A percentile compares a stretch with the other conserved stretches of the same genome.
These are phyloP conservation scores for Suillus sp. DNA, from an alignment of 768 basidiomycete species.

Conservation along the genomic window DNA sequence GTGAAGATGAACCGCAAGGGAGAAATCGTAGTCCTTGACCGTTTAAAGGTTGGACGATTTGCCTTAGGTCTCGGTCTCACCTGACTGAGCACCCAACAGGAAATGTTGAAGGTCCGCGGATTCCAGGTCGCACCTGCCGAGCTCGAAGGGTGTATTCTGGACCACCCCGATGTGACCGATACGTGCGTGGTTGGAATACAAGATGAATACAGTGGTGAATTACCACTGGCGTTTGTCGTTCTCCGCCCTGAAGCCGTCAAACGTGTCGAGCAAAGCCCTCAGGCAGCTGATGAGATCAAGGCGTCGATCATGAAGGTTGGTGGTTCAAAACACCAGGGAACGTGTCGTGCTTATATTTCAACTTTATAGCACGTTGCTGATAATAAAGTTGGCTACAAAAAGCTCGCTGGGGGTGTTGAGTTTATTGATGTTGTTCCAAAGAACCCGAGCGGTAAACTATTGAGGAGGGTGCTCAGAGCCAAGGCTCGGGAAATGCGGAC, in stretches of 20 bases:
- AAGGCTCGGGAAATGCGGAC: slow-evolving; percentile 38
- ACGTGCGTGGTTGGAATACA: slow-evolving; percentile 65
- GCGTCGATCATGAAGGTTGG: slow-evolving; percentile 56
- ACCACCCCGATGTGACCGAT: slow-evolving; percentile 62
- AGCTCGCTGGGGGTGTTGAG: slow-evolving; percentile 60
- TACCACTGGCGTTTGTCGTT: slow-evolving; percentile 72
- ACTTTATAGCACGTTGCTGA: slow-evolving; percentile 54
- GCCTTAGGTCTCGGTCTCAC: not conserved
- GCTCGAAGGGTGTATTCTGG: slow-evolving; percentile 63
- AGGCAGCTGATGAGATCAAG: slow-evolving; percentile 38
- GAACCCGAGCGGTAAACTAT: slow-evolving; percentile 71
- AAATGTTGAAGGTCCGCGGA: slow-evolving; percentile 69
- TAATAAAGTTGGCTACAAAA: slow-evolving; percentile 61
- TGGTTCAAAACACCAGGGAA: not conserved
- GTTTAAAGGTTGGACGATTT: slow-evolving; percentile 58
- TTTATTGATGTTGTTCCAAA: slow-evolving; percentile 66
- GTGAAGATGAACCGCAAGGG: slow-evolving; percentile 61
- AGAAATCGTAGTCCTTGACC: slow-evolving; percentile 72
- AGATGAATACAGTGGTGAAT: slow-evolving; percentile 76
- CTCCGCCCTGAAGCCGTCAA: slow-evolving; percentile 42
- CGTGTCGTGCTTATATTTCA: not conserved
- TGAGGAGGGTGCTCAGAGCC: slow-evolving; percentile 56
- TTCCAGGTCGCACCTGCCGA: slow-evolving; percentile 67
- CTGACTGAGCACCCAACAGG: slow-evolving; percentile 39
- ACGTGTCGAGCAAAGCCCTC: slow-evolving; percentile 35